These are phyloP conservation scores for Trichomonas gallinae DNA, from an alignment of 208 protist species.

Conservation along the genomic window DNA sequence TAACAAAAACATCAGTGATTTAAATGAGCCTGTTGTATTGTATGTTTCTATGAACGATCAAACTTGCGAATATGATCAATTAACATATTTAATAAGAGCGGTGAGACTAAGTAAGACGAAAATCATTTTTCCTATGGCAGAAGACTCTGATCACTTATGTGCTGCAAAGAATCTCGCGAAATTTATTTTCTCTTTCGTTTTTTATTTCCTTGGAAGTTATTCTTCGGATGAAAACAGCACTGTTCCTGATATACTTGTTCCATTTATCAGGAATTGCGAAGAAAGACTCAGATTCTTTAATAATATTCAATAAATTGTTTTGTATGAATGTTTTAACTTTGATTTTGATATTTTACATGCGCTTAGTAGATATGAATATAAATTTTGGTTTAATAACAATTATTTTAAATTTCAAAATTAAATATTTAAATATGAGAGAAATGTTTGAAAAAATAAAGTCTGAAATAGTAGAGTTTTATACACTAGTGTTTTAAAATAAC, in stretches of 20 bases:
- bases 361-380: no score
- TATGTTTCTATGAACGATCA: background rate
- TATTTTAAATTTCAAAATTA: no score
- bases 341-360: no score
- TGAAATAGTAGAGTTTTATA: no score
- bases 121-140: background rate
- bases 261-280: background rate
- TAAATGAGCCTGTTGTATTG: background rate
- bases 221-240: background rate
- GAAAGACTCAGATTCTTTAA: background rate
- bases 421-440: no score
- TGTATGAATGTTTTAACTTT: no score
- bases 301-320: background rate
- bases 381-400: no score
- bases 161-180: background rate
- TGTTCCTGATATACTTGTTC: background rate
- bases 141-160: background rate
- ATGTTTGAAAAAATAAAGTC: no score
- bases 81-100: background rate
- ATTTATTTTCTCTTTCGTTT: background rate
- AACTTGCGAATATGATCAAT: background rate
- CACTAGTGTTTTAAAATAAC: no score
- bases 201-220: background rate
- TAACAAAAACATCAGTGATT: background rate
- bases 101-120: background rate